Conservation (phyloP, 257 asterid genomes). For the Leptodermis oblonga region DNA sequence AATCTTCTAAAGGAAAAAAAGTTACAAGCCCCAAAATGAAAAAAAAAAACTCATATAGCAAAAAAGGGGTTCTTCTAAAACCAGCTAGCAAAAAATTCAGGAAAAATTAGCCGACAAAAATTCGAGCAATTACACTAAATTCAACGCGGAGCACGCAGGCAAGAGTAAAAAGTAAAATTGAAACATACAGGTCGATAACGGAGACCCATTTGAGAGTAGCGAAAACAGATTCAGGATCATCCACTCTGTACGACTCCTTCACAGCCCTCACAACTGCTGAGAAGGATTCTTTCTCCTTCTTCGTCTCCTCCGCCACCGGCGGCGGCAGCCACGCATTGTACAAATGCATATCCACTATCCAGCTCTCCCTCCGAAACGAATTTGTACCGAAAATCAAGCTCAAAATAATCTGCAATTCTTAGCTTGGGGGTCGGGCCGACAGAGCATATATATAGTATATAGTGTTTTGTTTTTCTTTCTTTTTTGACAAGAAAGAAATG, state of each 20-base stretch:
- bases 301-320: conserved; percentile 90
- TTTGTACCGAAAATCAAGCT: not conserved
- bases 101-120: not conserved
- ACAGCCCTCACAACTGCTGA: conserved; percentile 63
- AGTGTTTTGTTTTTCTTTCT: conserved; percentile 34
- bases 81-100: not conserved
- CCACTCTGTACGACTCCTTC: conserved; percentile 55
- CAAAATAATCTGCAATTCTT: not conserved
- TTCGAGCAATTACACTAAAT: not conserved
- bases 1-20: too few relatives aligned
- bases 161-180: conserved; percentile 1
- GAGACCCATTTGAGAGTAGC: conserved; percentile 87
- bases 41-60: not conserved
- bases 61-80: not conserved
- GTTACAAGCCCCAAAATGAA: not conserved
- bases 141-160: not conserved
- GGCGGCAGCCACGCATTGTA: conserved; percentile 98
- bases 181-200: conserved; percentile 82
- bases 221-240: conserved; percentile 89
- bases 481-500: conserved; percentile 67
- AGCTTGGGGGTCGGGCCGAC: not conserved
- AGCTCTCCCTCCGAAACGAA: not conserved
- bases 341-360: conserved; percentile 57
- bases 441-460: not conserved
- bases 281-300: conserved; percentile 79